Evolutionary conservation across 1,284 basidiomycete genomes (phyloP).

Genomic region (Wolfiporia cocos): DNA sequence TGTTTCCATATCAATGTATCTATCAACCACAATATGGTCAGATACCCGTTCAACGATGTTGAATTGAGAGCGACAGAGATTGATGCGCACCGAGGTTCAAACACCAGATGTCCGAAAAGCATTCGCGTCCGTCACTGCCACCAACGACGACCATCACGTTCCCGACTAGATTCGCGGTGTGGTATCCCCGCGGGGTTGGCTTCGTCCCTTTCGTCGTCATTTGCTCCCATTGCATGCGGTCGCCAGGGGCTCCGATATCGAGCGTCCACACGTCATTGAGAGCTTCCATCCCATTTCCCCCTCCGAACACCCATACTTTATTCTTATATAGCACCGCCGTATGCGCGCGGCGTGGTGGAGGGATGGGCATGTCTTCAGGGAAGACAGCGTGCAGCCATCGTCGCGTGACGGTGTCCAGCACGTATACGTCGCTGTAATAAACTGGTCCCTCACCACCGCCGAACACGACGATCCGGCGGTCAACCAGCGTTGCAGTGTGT

Average conservation of each 20-base stretch:
- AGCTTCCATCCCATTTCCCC: conserved; percentile 85
- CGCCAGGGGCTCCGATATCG: conserved; percentile 48
- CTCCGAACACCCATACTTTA: conserved; percentile 85
- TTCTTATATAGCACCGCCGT: conserved; percentile 73
- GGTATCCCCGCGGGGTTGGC: conserved; percentile 79
- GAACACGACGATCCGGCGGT: conserved; percentile 75
- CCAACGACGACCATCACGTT: conserved; percentile 82
- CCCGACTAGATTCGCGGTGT: conserved; percentile 83
- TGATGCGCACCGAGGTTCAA: conserved; percentile 68
- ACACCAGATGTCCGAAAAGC: conserved; percentile 85
- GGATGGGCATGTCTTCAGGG: conserved; percentile 23
- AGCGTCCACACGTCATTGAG: conserved; percentile 89
- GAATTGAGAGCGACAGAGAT: neutral
- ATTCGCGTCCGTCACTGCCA: conserved; percentile 75
- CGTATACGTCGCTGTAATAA: conserved; percentile 75
- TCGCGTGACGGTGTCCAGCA: conserved; percentile 75
- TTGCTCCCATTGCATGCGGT: conserved; percentile 59
- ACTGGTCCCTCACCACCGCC: conserved; percentile 80
- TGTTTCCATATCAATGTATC: conserved; percentile 71
- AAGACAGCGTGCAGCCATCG: conserved; percentile 57
- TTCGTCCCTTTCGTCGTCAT: conserved; percentile 41
- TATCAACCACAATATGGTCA: conserved; percentile 23
- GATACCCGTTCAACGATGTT: no score
- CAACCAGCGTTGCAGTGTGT: conserved; percentile 84
- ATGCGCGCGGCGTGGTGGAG: conserved; percentile 80